Percentiles rank a stretch among this genome's conserved stretches.
Evolutionary conservation across 768 basidiomycete species (phyloP).

Genomic region (Aureoboletus auriporus): DNA sequence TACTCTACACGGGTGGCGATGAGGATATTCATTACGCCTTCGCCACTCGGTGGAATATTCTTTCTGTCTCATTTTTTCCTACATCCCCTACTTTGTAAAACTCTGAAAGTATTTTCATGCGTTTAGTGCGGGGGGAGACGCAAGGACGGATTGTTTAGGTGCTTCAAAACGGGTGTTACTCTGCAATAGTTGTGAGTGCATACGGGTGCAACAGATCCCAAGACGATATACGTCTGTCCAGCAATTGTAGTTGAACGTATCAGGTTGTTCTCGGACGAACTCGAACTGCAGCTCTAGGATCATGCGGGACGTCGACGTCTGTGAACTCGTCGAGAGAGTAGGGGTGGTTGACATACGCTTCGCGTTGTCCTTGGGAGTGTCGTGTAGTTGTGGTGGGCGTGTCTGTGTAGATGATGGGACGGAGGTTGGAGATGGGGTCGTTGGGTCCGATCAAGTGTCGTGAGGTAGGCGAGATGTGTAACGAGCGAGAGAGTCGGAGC

Average conservation of each 20-base stretch:
- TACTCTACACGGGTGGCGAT: slow-evolving; percentile 57
- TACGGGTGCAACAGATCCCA: neutral
- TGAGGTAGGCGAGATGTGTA: slow-evolving; percentile 24
- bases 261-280: slow-evolving; percentile 65
- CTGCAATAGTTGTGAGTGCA: slow-evolving; percentile 33
- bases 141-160: slow-evolving; percentile 56
- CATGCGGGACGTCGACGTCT: slow-evolving; percentile 27
- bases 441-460: slow-evolving; percentile 60
- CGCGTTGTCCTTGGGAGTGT: slow-evolving; percentile 22
- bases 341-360: slow-evolving; percentile 60
- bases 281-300: slow-evolving; percentile 64
- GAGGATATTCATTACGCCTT: slow-evolving; percentile 53
- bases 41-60: slow-evolving; percentile 68
- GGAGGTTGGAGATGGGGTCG: slow-evolving; percentile 74
- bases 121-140: slow-evolving; percentile 51
- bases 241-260: slow-evolving; percentile 72
- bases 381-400: too few species aligned
- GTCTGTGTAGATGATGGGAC: slow-evolving; percentile 75
- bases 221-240: slow-evolving; percentile 66
- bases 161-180: slow-evolving; percentile 78
- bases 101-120: slow-evolving; percentile 61
- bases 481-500: slow-evolving; percentile 16
- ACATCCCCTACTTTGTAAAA: slow-evolving; percentile 75
- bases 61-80: slow-evolving; percentile 55
- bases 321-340: slow-evolving; percentile 77